These are phyloP conservation scores for Malus hybrid DNA, from an alignment of 331 rosid species.

Conservation along the genomic window DNA sequence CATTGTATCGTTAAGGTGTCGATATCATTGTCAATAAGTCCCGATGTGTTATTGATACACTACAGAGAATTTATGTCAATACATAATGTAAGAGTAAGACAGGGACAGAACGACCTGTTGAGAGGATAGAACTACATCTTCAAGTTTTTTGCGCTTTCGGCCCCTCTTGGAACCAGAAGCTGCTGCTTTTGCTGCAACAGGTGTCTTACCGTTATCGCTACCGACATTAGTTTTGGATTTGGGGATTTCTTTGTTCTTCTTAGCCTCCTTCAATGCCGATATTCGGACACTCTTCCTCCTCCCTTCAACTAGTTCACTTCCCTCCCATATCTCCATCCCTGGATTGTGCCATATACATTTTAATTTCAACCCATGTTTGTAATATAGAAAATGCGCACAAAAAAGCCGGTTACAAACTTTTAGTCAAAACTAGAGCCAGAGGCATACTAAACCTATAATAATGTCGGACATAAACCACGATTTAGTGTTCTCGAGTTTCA, in stretches of 20 bases:
- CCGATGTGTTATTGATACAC: too few species aligned
- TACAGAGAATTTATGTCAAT: too few species aligned
- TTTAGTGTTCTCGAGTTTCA: too few species aligned
- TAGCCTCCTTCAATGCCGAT: constrained; percentile 22
- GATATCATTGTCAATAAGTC: too few species aligned
- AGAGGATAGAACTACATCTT: constrained; percentile 13
- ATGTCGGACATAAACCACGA: too few species aligned
- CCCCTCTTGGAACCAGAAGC: constrained; percentile 17
- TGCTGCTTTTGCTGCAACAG: neutral
- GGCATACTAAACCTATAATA: too few species aligned
- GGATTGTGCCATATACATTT: neutral
- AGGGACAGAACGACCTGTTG: constrained; percentile 21
- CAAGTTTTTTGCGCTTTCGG: constrained; percentile 21
- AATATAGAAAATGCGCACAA: too few species aligned
- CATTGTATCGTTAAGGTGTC: too few species aligned
- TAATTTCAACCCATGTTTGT: neutral
- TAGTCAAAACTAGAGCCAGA: too few species aligned
- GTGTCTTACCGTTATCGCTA: neutral
- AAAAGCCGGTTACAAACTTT: too few species aligned
- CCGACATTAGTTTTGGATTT: neutral
- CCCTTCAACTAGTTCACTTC: neutral
- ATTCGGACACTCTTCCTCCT: constrained; percentile 30
- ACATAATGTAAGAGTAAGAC: neutral
- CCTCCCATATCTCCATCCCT: constrained; percentile 6
- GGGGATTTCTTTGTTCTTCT: neutral